Evolutionary conservation across 768 basidiomycete genomes (phyloP), one percentile per base, ranked within the genome.

Genomic region (Strobilomyces echinocephalus): DNA sequence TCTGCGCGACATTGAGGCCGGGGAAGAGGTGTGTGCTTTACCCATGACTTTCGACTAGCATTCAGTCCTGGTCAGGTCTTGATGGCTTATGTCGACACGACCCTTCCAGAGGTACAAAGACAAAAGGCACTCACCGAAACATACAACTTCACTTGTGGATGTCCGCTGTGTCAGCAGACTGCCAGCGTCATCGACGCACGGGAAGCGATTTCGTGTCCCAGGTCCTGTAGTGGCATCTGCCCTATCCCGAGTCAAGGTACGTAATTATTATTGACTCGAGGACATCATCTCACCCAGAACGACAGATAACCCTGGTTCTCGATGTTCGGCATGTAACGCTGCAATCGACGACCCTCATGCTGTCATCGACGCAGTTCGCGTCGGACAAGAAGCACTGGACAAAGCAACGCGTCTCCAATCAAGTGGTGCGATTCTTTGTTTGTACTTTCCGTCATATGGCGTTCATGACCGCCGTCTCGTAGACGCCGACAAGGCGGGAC

Each of bases 61-160:
- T 33, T 57, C 12, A 45, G 43, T 14, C 42, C 52, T 15, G 28
- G 26, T 28, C 50, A 94, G 93, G 76, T 98, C 41, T 58, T 87
- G 34, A 92, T 87, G 0, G 76, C 89, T 9, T 97, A 97, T 59
- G 77, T 97, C 42, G 95, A 97, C 65, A 82, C 88, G 0, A 90
- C 91, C 0, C 72, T 88, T 3, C 87, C 93, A 0, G 72, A 69
- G 10, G 53, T 61, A 0, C 65, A 75, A 18, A 76, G 95, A 28
- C 84, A 80, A 55, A 66, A 69, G 31, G 72, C 79, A 1, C 75
- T 97, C 18, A 61, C 71, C 41, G 83, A 87, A 54, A 85, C 88
- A 1, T 97, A 97, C 69, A 77, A 80, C 58, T 97, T 97, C 61
- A 71, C 62, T 8, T 97, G 95, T 61, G 60, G 53, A 11, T 97